These are phyloP conservation scores for Ambrosiella cleistominuta DNA, from an alignment of 2,329 filamentous ascomycete species.

Conservation along the genomic window DNA sequence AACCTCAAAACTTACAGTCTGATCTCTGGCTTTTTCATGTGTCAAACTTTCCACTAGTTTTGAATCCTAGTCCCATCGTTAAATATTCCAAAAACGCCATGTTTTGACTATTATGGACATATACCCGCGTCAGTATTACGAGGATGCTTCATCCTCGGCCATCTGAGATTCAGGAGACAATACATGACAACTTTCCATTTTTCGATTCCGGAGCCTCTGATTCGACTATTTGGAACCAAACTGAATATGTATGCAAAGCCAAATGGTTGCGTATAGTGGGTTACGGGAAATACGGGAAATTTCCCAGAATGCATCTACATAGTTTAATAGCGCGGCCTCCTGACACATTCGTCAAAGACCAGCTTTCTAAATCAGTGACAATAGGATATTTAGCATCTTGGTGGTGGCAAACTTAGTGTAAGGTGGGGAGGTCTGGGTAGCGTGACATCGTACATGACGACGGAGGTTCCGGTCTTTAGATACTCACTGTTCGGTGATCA, in stretches of 20 bases:
- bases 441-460: background rate
- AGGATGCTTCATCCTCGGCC: background rate
- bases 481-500: too few species aligned
- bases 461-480: background rate
- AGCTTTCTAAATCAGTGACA: background rate
- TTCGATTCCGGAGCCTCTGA: background rate
- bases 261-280: too few species aligned
- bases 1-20: background rate
- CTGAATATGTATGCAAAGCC: too few species aligned
- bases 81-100: background rate
- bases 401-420: background rate
- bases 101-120: background rate
- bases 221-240: background rate
- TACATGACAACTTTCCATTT: background rate
- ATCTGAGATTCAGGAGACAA: background rate
- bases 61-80: background rate
- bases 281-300: too few species aligned
- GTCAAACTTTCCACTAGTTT: background rate
- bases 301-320: background rate
- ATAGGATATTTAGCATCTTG: background rate
- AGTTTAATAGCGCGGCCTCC: background rate
- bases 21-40: background rate
- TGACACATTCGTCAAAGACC: background rate
- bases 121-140: background rate
- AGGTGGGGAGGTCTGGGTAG: background rate